These are phyloP conservation scores for Gremmenia infestans DNA, from an alignment of 2,329 filamentous ascomycete genomes.

Conservation along the genomic window DNA sequence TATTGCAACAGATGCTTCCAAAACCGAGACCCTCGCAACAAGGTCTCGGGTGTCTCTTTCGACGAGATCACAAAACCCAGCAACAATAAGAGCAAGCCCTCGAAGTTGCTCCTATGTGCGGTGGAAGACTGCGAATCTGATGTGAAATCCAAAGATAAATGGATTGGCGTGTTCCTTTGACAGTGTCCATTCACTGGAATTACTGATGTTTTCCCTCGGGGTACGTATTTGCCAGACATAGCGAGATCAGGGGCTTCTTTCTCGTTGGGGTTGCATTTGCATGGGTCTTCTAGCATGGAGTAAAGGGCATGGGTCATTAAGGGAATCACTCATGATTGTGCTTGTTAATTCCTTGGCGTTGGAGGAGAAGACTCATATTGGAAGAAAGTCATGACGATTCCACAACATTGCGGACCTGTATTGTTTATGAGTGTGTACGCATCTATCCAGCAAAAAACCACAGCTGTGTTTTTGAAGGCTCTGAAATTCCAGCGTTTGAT, in stretches of 20 bases:
- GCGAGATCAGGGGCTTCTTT: neutral
- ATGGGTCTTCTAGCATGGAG: conserved; percentile 3
- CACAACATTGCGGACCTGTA: neutral
- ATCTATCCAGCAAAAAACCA: neutral
- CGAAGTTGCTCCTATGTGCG: conserved; percentile 39
- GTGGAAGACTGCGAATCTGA: conserved; percentile 54
- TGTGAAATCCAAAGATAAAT: conserved; percentile 48
- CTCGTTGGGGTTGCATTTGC: conserved; percentile 1
- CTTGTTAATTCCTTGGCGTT: neutral
- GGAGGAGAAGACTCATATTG: neutral
- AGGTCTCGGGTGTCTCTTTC: conserved; percentile 30
- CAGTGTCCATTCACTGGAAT: neutral
- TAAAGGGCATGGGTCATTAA: neutral
- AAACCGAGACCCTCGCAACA: conserved; percentile 40
- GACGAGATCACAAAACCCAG: conserved; percentile 28
- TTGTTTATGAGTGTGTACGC: neutral
- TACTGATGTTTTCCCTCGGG: neutral
- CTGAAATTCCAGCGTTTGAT: neutral
- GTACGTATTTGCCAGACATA: neutral
- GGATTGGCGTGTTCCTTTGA: conserved; percentile 54
- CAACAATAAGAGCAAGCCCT: conserved; percentile 30
- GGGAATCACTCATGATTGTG: neutral
- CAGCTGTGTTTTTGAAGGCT: neutral
- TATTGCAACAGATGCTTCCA: conserved; percentile 60
- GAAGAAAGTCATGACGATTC: neutral